These are phyloP conservation scores for Helicostylum pulchrum DNA, from an alignment of 192 early-diverging fungal species.

Conservation along the genomic window DNA sequence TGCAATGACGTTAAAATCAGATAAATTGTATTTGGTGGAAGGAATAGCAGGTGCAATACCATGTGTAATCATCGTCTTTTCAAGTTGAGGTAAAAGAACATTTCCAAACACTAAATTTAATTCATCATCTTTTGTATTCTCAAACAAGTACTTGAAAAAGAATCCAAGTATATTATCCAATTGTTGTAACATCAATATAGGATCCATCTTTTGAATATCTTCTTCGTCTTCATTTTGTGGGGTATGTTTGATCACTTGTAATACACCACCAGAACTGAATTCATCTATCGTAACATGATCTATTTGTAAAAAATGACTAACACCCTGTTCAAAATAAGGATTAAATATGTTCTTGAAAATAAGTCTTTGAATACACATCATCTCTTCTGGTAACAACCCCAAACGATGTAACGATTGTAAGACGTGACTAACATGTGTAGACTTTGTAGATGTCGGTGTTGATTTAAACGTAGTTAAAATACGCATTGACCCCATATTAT, in stretches of 20 bases:
- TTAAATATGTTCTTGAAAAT: slow-evolving; percentile 23
- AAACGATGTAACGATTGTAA: slow-evolving; percentile 13
- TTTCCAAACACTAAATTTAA: slow-evolving; percentile 25
- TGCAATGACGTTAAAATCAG: slow-evolving; percentile 11
- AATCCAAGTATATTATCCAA: slow-evolving; percentile 19
- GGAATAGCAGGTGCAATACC: slow-evolving; percentile 19
- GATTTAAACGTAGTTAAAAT: neutral
- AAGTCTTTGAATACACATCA: slow-evolving; percentile 5
- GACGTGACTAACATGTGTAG: neutral
- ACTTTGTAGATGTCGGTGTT: neutral
- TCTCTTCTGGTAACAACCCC: neutral
- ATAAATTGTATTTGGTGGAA: slow-evolving; percentile 12
- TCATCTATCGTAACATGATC: slow-evolving; percentile 6
- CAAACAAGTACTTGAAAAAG: slow-evolving; percentile 20
- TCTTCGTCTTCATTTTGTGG: slow-evolving; percentile 1
- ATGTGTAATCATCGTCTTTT: slow-evolving; percentile 15
- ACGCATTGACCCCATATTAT: neutral
- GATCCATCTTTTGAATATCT: neutral
- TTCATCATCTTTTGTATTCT: neutral
- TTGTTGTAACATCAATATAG: slow-evolving; percentile 5
- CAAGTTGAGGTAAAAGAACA: slow-evolving; percentile 12
- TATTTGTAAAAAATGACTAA: neutral
- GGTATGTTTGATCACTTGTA: neutral
- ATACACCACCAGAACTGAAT: neutral
- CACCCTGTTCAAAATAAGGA: slow-evolving; percentile 3